Conservation (phyloP, 2,329 filamentous ascomycete genomes). For the Moelleriella libera region DNA sequence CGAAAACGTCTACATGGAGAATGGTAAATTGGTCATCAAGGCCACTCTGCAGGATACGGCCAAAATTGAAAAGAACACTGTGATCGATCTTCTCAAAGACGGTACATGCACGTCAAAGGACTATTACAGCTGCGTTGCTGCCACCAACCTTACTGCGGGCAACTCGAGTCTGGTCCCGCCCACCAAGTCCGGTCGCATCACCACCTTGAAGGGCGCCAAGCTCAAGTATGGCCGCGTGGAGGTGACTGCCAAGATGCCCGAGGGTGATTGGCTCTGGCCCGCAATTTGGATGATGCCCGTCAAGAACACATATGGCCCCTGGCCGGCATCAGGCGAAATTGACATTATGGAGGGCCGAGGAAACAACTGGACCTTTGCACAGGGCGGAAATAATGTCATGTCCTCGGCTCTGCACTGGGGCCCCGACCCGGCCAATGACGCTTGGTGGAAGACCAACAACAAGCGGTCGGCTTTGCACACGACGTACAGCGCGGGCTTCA, state of each 20-base stretch:
- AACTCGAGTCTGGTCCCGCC: slow-evolving; percentile 68
- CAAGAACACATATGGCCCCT: slow-evolving; percentile 56
- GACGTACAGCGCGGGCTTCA: slow-evolving; percentile 53
- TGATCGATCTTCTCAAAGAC: slow-evolving; percentile 52
- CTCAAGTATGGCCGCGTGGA: slow-evolving; percentile 76
- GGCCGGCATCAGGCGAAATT: slow-evolving; percentile 73
- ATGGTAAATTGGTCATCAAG: slow-evolving; percentile 59
- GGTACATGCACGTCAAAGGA: slow-evolving; percentile 52
- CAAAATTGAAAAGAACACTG: slow-evolving; percentile 50
- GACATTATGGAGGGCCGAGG: slow-evolving; percentile 71
- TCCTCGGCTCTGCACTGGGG: slow-evolving; percentile 76
- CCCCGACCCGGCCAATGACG: slow-evolving; percentile 56
- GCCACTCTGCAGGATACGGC: slow-evolving; percentile 60
- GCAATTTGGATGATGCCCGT: slow-evolving; percentile 58
- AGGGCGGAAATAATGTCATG: slow-evolving; percentile 70
- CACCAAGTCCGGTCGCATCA: slow-evolving; percentile 63
- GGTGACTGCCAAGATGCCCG: slow-evolving; percentile 61
- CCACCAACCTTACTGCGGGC: slow-evolving; percentile 55
- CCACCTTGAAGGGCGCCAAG: slow-evolving; percentile 52
- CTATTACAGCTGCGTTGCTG: slow-evolving; percentile 45
- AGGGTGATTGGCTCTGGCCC: slow-evolving; percentile 25
- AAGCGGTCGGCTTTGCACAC: slow-evolving; percentile 64
- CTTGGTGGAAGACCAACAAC: slow-evolving; percentile 72
- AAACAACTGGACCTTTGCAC: slow-evolving; percentile 63
- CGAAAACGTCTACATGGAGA: slow-evolving; percentile 60